Percentiles rank a stretch among this genome's conserved stretches.
phyloP scores from a whole-genome alignment of 1,139 yeast species.

The Geotrichum histeridarum region DNA sequence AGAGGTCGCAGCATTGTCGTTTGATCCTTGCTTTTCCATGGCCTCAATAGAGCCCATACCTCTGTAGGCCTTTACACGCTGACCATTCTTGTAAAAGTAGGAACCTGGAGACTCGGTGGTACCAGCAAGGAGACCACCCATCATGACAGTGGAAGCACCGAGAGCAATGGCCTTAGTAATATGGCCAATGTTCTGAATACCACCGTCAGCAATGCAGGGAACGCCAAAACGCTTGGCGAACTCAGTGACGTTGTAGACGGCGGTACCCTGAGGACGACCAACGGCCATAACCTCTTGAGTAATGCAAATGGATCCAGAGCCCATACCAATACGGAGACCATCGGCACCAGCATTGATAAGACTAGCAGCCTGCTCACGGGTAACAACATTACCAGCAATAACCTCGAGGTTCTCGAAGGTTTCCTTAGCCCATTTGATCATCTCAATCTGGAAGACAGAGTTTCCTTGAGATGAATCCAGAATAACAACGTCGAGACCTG shows the following conservation, averaged over 20 bases:
- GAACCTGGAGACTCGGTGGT: constrained; percentile 98
- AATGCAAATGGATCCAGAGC: constrained; percentile 97
- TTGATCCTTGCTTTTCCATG: constrained; percentile 83
- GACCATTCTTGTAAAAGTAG: constrained; percentile 95
- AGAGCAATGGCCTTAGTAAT: constrained; percentile 92
- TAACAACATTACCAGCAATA: constrained; percentile 97
- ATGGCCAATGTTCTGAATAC: constrained; percentile 98
- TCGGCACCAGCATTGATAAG: constrained; percentile 96
- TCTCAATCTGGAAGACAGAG: constrained; percentile 86
- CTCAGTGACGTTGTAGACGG: constrained; percentile 81
- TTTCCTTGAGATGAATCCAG: constrained; percentile 97
- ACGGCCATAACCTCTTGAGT: constrained; percentile 99
- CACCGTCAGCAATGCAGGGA: constrained; percentile 99
- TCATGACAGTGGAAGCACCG: constrained; percentile 97
- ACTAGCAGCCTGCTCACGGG: constrained; percentile 97
- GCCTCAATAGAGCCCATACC: constrained; percentile 99
- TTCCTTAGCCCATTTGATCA: constrained; percentile 86
- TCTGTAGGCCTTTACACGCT: constrained; percentile 94
- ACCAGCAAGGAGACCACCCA: constrained; percentile 99
- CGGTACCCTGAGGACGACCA: constrained; percentile 99
- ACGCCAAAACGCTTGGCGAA: constrained; percentile 87
- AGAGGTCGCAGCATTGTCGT: constrained; percentile 95
- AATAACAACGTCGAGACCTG: constrained; percentile 95
- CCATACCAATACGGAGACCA: constrained; percentile 99
- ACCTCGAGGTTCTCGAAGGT: constrained; percentile 77